phyloP scores from a whole-genome alignment of 768 basidiomycete genomes.

The Suillus sp. region DNA sequence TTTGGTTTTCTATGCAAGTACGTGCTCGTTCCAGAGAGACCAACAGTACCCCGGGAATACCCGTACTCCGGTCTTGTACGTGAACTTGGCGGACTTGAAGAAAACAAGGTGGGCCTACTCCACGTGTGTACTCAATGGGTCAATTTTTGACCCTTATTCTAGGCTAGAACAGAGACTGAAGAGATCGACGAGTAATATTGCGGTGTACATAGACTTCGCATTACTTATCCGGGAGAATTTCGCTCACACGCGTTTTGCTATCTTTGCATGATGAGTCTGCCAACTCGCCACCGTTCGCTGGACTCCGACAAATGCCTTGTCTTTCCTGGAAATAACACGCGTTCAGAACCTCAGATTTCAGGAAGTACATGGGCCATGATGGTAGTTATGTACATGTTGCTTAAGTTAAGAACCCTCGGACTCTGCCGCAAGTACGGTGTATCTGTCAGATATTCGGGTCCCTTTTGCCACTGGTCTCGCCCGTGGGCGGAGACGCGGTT shows the following conservation, averaged over 20 bases:
- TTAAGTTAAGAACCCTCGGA: slow-evolving; percentile 8
- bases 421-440: slow-evolving; percentile 9
- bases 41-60: slow-evolving; percentile 71
- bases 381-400: slow-evolving; percentile 1
- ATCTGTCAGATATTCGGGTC: slow-evolving; percentile 10
- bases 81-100: slow-evolving; percentile 78
- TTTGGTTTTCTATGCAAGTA: slow-evolving; percentile 63
- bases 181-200: slow-evolving; percentile 35
- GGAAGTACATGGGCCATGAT: not conserved
- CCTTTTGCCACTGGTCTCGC: slow-evolving; percentile 34
- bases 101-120: slow-evolving; percentile 63
- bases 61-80: slow-evolving; percentile 73
- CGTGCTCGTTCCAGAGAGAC: slow-evolving; percentile 57
- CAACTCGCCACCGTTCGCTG: not conserved
- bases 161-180: slow-evolving; percentile 41
- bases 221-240: slow-evolving; percentile 7
- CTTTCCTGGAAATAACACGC: slow-evolving; percentile 1
- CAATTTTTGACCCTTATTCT: slow-evolving; percentile 7
- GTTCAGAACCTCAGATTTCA: not conserved
- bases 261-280: not conserved
- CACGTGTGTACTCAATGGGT: slow-evolving; percentile 1
- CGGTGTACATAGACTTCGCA: slow-evolving; percentile 15
- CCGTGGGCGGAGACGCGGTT: slow-evolving; percentile 42
- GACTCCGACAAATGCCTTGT: not conserved
- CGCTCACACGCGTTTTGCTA: not conserved